A percentile compares a stretch with the other conserved stretches of the same genome.
phyloP scores from a whole-genome alignment of 805 yeast genomes.

The Teunomyces panamensis region DNA sequence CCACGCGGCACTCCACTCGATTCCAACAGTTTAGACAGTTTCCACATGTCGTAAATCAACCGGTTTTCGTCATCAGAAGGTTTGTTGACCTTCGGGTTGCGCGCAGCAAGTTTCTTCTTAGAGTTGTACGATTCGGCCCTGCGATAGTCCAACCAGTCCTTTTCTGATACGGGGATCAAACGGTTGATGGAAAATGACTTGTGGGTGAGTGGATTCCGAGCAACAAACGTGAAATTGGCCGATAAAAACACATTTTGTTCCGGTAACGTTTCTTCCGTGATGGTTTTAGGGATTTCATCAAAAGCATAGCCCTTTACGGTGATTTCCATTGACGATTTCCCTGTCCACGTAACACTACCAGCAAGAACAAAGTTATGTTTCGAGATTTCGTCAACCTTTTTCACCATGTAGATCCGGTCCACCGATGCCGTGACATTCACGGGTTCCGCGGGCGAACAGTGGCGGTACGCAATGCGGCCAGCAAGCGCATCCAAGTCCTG shows the following conservation, averaged over 20 bases:
- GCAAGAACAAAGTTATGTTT: conserved; percentile 77
- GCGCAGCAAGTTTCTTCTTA: conserved; percentile 76
- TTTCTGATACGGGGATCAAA: conserved; percentile 68
- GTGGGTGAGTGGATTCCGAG: conserved; percentile 91
- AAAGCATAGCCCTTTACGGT: conserved; percentile 84
- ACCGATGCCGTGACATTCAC: conserved; percentile 95
- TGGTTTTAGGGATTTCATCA: conserved; percentile 48
- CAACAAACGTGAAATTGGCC: conserved; percentile 93
- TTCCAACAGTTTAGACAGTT: conserved; percentile 34
- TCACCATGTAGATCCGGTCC: conserved; percentile 84
- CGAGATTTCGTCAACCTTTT: conserved; percentile 74
- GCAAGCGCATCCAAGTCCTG: conserved; percentile 94
- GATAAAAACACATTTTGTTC: conserved; percentile 72
- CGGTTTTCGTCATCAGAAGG: conserved; percentile 69
- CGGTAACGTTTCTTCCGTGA: conserved; percentile 57
- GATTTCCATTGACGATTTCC: conserved; percentile 93
- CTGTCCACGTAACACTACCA: conserved; percentile 94
- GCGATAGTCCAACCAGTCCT: conserved; percentile 79
- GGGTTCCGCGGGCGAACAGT: conserved; percentile 93
- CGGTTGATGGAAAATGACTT: conserved; percentile 83
- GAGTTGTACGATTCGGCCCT: conserved; percentile 89
- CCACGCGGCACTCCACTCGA: conserved; percentile 42
- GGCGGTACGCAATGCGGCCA: conserved; percentile 89
- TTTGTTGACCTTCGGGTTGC: conserved; percentile 55
- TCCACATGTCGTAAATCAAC: conserved; percentile 77